phyloP scores from a whole-genome alignment of 177 flowering plant species.

The Vitis hybrid region DNA sequence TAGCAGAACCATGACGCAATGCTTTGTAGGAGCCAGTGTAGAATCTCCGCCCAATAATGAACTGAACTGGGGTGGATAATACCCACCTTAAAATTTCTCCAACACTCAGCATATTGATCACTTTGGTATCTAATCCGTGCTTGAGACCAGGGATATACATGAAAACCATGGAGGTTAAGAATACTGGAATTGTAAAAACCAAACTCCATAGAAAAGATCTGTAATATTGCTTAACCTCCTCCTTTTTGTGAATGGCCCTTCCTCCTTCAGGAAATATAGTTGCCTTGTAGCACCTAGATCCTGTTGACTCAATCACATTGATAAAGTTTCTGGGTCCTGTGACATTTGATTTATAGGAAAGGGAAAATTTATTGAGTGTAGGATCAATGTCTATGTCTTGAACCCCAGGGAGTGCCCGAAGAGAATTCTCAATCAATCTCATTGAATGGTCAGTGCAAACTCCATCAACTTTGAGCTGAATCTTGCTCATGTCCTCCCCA shows the following conservation, averaged over 20 bases:
- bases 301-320: conserved; percentile 56
- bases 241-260: conserved; percentile 37
- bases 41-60: conserved; percentile 76
- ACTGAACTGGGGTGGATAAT: conserved; percentile 81
- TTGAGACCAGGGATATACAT: conserved; percentile 67
- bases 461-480: conserved; percentile 66
- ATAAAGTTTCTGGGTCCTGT: conserved; percentile 77
- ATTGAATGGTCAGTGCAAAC: conserved; percentile 32
- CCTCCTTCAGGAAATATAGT: conserved; percentile 55
- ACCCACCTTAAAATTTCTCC: conserved; percentile 77
- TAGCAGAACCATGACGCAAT: conserved; percentile 67
- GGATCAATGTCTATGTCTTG: conserved; percentile 41
- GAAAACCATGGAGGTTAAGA: conserved; percentile 77
- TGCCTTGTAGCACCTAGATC: conserved; percentile 54
- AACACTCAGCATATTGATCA: conserved; percentile 62
- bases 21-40: conserved; percentile 80
- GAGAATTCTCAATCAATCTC: conserved; percentile 49
- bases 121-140: conserved; percentile 48
- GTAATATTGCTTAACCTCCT: conserved; percentile 57
- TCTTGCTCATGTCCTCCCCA: conserved; percentile 59
- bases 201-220: conserved; percentile 73
- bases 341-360: conserved; percentile 64
- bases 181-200: conserved; percentile 74
- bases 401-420: conserved; percentile 69
- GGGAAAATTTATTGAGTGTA: conserved; percentile 37